These are phyloP conservation scores for Closterium sp. DNA, from an alignment of 139 green algal species.

Conservation along the genomic window DNA sequence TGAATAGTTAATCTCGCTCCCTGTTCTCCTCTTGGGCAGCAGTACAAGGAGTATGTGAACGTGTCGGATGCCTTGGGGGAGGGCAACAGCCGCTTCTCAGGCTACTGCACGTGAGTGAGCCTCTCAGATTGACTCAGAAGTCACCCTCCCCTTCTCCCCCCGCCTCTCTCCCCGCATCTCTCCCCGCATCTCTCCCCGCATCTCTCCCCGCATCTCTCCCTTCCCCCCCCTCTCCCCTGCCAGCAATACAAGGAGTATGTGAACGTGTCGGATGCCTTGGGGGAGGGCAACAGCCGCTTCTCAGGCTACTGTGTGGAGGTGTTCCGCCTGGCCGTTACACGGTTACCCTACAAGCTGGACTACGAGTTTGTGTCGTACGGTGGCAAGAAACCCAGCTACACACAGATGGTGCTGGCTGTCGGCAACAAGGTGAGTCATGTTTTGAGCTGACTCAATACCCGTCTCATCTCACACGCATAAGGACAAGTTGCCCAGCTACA, in stretches of 20 bases:
- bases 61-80: not conserved
- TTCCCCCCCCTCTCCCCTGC: too few species aligned
- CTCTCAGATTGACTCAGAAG: too few species aligned
- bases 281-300: not conserved
- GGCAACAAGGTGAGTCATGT: not conserved
- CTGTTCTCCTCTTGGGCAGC: not conserved
- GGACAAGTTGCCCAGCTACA: not conserved
- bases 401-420: slow-evolving; percentile 4
- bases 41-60: slow-evolving; percentile 6
- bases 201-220: too few species aligned
- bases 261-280: too few species aligned
- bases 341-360: not conserved
- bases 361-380: not conserved
- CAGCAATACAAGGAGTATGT: too few species aligned
- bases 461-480: too few species aligned
- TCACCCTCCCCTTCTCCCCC: too few species aligned
- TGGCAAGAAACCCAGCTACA: not conserved
- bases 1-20: too few species aligned
- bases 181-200: too few species aligned
- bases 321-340: not conserved
- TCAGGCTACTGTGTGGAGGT: not conserved
- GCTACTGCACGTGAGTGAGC: too few species aligned
- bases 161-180: too few species aligned
- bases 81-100: not conserved
- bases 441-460: too few species aligned